Evolutionary conservation across 2,329 filamentous ascomycete genomes (phyloP).

Genomic region (Pleoardoris graminearum): DNA sequence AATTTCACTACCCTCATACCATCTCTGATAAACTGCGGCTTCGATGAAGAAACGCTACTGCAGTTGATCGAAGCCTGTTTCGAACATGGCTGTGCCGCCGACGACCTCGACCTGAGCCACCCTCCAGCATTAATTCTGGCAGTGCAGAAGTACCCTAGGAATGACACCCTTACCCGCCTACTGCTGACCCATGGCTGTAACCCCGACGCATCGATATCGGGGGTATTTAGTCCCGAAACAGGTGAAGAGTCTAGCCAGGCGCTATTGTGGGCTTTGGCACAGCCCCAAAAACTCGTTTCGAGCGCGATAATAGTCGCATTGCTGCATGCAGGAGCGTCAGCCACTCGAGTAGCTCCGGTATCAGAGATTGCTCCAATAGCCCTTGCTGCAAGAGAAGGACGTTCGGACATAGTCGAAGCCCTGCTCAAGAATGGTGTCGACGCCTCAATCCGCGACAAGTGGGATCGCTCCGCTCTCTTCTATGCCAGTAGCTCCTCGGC

Average conservation of each 20-base stretch:
- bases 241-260: constrained; percentile 61
- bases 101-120: constrained; percentile 22
- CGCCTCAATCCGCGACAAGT: constrained; percentile 60
- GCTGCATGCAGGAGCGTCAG: constrained; percentile 59
- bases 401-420: constrained; percentile 61
- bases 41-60: constrained; percentile 51
- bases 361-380: constrained; percentile 63
- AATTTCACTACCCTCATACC: constrained; percentile 59
- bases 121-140: constrained; percentile 24
- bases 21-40: constrained; percentile 57
- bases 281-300: constrained; percentile 66
- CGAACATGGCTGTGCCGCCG: constrained; percentile 49
- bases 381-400: constrained; percentile 60
- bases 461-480: constrained; percentile 62
- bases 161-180: constrained; percentile 22
- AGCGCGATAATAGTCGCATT: constrained; percentile 61
- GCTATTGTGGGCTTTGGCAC: constrained; percentile 64
- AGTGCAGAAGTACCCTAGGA: constrained; percentile 32
- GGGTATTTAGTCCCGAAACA: constrained; percentile 52
- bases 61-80: constrained; percentile 59
- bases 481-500: constrained; percentile 57
- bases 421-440: constrained; percentile 64
- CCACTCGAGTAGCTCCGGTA: constrained; percentile 58
- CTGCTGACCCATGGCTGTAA: constrained; percentile 34
- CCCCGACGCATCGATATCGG: constrained; percentile 49